Percentiles rank a stretch among this genome's conserved stretches.
phyloP scores from a whole-genome alignment of 768 basidiomycete genomes.

The Crucibulum laeve region DNA sequence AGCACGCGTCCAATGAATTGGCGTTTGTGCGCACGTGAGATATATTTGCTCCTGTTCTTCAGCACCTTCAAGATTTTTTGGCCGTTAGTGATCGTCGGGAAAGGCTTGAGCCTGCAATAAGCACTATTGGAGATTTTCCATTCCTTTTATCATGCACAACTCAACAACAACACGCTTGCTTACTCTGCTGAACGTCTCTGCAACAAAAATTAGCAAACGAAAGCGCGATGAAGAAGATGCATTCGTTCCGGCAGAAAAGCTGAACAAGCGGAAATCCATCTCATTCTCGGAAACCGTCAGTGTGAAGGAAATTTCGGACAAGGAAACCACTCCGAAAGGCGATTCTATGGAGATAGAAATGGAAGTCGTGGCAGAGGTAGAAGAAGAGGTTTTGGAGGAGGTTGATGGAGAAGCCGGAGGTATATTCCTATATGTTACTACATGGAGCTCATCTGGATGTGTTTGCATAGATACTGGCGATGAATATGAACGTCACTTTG shows the following conservation, averaged over 20 bases:
- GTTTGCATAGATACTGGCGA: slow-evolving; percentile 22
- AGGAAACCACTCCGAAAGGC: slow-evolving; percentile 12
- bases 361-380: slow-evolving; percentile 12
- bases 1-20: neutral
- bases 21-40: slow-evolving; percentile 7
- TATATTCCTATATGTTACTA: slow-evolving; percentile 4
- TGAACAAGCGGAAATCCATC: slow-evolving; percentile 61
- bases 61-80: slow-evolving; percentile 5
- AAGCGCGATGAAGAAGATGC: slow-evolving; percentile 40
- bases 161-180: slow-evolving; percentile 73
- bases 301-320: slow-evolving; percentile 6
- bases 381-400: slow-evolving; percentile 15
- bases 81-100: neutral
- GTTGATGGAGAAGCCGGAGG: slow-evolving; percentile 21
- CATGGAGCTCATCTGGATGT: slow-evolving; percentile 9
- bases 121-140: no score
- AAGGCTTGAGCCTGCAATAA: neutral
- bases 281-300: slow-evolving; percentile 22
- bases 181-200: slow-evolving; percentile 87
- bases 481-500: slow-evolving; percentile 75
- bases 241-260: slow-evolving; percentile 47
- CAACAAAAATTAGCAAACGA: slow-evolving; percentile 63
- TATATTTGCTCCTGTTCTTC: slow-evolving; percentile 22
- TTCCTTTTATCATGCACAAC: slow-evolving; percentile 43
- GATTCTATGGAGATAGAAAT: slow-evolving; percentile 12